phyloP scores from a whole-genome alignment of 306 rosid genomes.

The Prunus mume region DNA sequence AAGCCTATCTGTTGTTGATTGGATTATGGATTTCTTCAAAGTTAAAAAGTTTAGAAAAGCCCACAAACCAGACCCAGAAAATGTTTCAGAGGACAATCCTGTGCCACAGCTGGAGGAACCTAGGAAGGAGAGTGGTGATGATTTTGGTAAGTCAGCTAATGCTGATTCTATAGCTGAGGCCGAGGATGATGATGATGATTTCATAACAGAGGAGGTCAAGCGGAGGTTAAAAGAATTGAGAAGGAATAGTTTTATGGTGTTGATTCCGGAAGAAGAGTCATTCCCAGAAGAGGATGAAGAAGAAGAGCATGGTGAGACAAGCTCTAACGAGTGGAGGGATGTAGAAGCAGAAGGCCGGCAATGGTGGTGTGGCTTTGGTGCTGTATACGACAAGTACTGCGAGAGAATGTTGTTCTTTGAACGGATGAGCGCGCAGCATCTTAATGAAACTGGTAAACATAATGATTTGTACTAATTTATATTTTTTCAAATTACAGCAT shows the following conservation, averaged over 20 bases:
- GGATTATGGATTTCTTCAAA: conserved; percentile 66
- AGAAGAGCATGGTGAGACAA: conserved; percentile 53
- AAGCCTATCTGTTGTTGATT: background rate
- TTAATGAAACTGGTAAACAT: conserved; percentile 47
- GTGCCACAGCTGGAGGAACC: conserved; percentile 49
- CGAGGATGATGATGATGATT: conserved; percentile 86
- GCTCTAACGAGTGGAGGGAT: conserved; percentile 85
- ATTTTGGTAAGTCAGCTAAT: conserved; percentile 42
- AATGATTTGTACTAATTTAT: conserved; percentile 13
- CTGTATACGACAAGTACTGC: conserved; percentile 75
- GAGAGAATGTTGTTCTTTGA: conserved; percentile 86
- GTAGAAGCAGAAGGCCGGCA: conserved; percentile 93
- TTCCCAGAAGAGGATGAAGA: conserved; percentile 74
- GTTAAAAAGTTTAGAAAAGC: conserved; percentile 65
- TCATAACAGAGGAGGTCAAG: conserved; percentile 82
- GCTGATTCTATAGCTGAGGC: conserved; percentile 54
- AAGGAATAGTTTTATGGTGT: conserved; percentile 89
- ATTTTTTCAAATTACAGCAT: background rate
- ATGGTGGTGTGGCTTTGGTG: conserved; percentile 97
- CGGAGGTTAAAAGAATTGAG: conserved; percentile 90
- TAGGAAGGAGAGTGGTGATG: conserved; percentile 34
- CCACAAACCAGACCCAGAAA: conserved; percentile 44
- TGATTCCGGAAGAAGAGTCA: conserved; percentile 95
- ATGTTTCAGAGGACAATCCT: conserved; percentile 38
- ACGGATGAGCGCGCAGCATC: conserved; percentile 62